Percentiles rank a stretch among this genome's conserved stretches.
These are phyloP conservation scores for Flaveria robusta DNA, from an alignment of 129 eudicot genomes.

Conservation along the genomic window DNA sequence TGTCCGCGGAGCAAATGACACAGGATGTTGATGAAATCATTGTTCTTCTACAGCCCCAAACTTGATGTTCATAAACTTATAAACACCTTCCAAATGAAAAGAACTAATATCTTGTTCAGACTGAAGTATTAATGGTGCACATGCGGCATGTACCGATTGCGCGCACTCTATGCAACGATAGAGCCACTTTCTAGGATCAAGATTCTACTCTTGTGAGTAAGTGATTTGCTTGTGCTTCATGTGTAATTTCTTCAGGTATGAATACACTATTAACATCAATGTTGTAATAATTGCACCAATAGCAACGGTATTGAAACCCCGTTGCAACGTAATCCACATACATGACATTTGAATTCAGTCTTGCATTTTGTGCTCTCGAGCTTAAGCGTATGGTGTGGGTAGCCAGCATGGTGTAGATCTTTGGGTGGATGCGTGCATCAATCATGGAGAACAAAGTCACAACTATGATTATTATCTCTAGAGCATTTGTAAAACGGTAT, in stretches of 20 bases:
- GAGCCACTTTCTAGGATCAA: conserved; percentile 14
- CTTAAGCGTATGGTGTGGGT: neutral
- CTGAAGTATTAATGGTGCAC: conserved; percentile 5
- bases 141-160: neutral
- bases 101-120: conserved; percentile 1
- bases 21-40: neutral
- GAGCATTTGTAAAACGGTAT: conserved; percentile 16
- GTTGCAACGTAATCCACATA: neutral
- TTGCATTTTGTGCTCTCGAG: neutral
- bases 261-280: conserved; percentile 13
- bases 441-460: conserved; percentile 13
- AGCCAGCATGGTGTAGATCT: neutral
- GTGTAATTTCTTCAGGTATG: conserved; percentile 9
- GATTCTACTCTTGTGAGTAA: neutral
- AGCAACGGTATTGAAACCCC: neutral
- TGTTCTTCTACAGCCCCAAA: neutral
- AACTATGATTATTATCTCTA: neutral
- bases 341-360: neutral
- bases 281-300: neutral
- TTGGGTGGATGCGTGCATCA: conserved; percentile 7
- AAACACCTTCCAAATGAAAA: neutral
- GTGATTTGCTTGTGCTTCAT: conserved; percentile 23
- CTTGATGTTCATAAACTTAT: conserved; percentile 8
- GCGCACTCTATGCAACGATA: neutral
- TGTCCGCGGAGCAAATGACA: neutral